A percentile compares a stretch with the other conserved stretches of the same genome.
phyloP scores from a whole-genome alignment of 1,139 yeast genomes.

The Kluyveromyces sp. region DNA sequence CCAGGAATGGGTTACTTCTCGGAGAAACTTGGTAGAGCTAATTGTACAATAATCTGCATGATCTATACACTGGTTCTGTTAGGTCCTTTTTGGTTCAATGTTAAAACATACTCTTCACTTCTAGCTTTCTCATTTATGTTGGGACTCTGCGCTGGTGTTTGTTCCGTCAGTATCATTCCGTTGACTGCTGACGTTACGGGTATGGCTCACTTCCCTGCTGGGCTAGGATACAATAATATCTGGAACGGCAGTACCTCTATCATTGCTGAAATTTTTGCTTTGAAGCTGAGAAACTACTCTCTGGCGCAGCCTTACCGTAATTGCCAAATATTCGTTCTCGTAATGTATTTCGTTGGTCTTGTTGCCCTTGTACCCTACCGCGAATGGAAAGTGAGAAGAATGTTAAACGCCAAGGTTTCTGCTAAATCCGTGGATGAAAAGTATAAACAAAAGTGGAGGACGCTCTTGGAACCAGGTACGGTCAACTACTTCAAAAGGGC shows the following conservation, averaged over 20 bases:
- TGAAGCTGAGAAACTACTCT: constrained; percentile 34
- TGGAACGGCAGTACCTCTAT: constrained; percentile 29
- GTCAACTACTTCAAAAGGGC: constrained; percentile 8
- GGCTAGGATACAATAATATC: constrained; percentile 29
- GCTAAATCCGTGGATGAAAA: constrained; percentile 2
- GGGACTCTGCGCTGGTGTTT: constrained; percentile 48
- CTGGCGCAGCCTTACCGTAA: constrained; percentile 36
- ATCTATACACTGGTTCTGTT: constrained; percentile 35
- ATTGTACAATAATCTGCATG: constrained; percentile 35
- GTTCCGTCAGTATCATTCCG: constrained; percentile 49
- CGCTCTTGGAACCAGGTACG: constrained; percentile 4
- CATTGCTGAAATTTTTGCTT: constrained; percentile 43
- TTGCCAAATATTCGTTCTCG: constrained; percentile 19
- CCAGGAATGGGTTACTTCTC: constrained; percentile 44
- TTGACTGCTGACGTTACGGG: constrained; percentile 45
- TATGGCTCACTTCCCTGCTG: constrained; percentile 32
- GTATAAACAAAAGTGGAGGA: background rate
- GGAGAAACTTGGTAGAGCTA: constrained; percentile 45
- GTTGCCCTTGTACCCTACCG: constrained; percentile 10
- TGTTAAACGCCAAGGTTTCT: constrained; percentile 5
- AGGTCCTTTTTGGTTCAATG: constrained; percentile 47
- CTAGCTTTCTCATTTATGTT: constrained; percentile 41
- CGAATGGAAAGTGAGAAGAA: constrained; percentile 10
- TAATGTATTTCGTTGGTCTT: constrained; percentile 9
- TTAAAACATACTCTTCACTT: constrained; percentile 40